Evolutionary conservation across 2,329 filamentous ascomycete species (phyloP), one percentile per base, ranked within the genome.

Genomic region (Alternaria gansuensis): DNA sequence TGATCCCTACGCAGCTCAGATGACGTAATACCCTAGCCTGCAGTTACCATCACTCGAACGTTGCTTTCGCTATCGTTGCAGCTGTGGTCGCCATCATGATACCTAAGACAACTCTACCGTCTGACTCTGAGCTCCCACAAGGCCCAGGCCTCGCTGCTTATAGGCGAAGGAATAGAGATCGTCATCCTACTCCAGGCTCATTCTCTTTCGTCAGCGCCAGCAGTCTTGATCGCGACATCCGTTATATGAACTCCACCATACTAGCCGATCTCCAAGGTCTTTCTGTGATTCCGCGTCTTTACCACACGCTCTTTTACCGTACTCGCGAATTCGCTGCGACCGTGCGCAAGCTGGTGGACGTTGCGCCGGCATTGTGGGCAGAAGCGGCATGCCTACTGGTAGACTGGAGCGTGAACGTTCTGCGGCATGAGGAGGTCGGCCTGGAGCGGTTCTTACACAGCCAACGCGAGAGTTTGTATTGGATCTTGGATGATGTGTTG

Each of bases 381-480:
- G 34, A 50, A 21, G 53, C 53, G 7, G 57, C 59, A 10, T 51
- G 54, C 23, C 52, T 56, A 14, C 36, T 63, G n/a, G 43, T 66
- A 1, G 44, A 63, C 13, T 65, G 53, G 54, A 60, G 59, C 10
- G 40, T 60, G 6, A 33, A 54, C 2, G 23, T 66, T 7, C 24
- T 66, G 21, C 54, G 50, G 13, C 53, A 58, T 13, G 23, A 54
- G 3, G 26, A 31, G 17, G 24, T 65, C 3, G 17, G 51, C 5
- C 52, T 66, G 23, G 57, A 65, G 23, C 31, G 45, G 1, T 63
- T 66, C n/a, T 40, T 66, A 36, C 52, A 55, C 26, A 59, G 62
- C 24, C 62, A 65, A 43, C 52, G 63, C 4, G 51, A 59, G 13
- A 67, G 64, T 28, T 45, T 67, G 10, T 67, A 65, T 48, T 62